phyloP scores from a whole-genome alignment of 2,329 filamentous ascomycete species.

The Zelopaecilomyces penicillatus region DNA sequence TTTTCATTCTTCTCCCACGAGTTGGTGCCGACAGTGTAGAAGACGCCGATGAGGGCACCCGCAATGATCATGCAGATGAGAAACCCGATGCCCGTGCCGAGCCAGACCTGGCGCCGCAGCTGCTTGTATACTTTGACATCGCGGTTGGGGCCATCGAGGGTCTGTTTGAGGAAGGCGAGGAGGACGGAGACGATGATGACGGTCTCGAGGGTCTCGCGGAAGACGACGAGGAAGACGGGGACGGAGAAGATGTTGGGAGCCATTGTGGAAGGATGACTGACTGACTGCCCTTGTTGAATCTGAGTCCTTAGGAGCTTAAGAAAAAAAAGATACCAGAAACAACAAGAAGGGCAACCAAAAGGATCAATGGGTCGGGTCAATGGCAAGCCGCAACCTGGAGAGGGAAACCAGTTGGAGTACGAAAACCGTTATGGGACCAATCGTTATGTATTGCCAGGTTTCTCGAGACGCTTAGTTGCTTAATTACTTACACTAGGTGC shows the following conservation, averaged over 20 bases:
- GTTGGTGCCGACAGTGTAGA: conserved; percentile 60
- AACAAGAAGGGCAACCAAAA: too few species aligned
- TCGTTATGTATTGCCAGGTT: too few species aligned
- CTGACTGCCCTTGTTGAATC: too few species aligned
- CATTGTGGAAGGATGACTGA: conserved; percentile 26
- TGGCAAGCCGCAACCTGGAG: too few species aligned
- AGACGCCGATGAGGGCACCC: conserved; percentile 60
- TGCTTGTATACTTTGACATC: conserved; percentile 58
- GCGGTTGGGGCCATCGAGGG: conserved; percentile 54
- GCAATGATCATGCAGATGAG: conserved; percentile 58
- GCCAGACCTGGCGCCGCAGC: conserved; percentile 59
- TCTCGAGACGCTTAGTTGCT: too few species aligned
- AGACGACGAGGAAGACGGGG: conserved; percentile 83
- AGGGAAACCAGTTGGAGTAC: too few species aligned
- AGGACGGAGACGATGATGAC: conserved; percentile 82
- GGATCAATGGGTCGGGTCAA: too few species aligned
- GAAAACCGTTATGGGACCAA: too few species aligned
- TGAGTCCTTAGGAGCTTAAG: too few species aligned
- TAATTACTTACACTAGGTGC: too few species aligned
- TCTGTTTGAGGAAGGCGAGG: conserved; percentile 77
- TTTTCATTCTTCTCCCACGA: conserved; percentile 61
- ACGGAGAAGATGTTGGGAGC: conserved; percentile 66
- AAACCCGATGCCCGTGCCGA: conserved; percentile 54
- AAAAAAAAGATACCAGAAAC: too few species aligned
- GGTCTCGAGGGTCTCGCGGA: conserved; percentile 76